A percentile compares a stretch with the other conserved stretches of the same genome.
Conservation (phyloP, 306 rosid species). For the Vigna hirtella region DNA sequence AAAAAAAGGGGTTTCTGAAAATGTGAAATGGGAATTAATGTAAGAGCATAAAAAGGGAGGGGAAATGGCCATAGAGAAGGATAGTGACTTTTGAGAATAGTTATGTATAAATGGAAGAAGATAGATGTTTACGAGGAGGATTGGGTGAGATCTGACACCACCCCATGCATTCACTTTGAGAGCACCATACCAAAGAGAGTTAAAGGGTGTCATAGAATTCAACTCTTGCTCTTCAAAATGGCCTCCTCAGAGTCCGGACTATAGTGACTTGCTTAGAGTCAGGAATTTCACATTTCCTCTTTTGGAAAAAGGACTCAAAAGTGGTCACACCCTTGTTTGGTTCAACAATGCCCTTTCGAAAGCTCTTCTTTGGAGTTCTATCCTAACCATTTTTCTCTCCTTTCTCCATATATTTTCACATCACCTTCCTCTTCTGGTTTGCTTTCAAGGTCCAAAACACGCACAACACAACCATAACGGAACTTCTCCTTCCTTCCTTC, state of each 20-base stretch:
- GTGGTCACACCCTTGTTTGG: constrained; percentile 52
- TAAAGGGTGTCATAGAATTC: constrained; percentile 59
- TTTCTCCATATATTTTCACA: neutral
- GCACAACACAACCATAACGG: neutral
- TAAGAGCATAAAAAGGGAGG: constrained; percentile 40
- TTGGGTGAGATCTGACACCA: constrained; percentile 64
- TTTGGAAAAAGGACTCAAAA: constrained; percentile 55
- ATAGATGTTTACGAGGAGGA: constrained; percentile 56
- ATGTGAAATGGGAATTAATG: constrained; percentile 23
- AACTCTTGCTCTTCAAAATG: constrained; percentile 52
- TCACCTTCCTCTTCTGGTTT: constrained; percentile 29
- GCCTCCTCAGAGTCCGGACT: constrained; percentile 64
- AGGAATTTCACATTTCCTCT: constrained; percentile 60
- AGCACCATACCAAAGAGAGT: constrained; percentile 52
- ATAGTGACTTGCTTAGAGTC: constrained; percentile 53
- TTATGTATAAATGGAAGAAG: constrained; percentile 49
- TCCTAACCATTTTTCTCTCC: constrained; percentile 26
- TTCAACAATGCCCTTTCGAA: constrained; percentile 44
- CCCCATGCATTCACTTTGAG: constrained; percentile 54
- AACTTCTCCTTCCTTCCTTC: constrained; percentile 33
- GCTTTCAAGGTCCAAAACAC: constrained; percentile 26
- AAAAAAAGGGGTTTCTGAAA: constrained; percentile 16
- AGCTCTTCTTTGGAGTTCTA: constrained; percentile 58
- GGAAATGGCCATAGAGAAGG: constrained; percentile 37
- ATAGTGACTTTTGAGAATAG: constrained; percentile 45